Base-by-base conservation (phyloP, 169 alveolate genomes). In the Plasmodium sp. region DNA sequence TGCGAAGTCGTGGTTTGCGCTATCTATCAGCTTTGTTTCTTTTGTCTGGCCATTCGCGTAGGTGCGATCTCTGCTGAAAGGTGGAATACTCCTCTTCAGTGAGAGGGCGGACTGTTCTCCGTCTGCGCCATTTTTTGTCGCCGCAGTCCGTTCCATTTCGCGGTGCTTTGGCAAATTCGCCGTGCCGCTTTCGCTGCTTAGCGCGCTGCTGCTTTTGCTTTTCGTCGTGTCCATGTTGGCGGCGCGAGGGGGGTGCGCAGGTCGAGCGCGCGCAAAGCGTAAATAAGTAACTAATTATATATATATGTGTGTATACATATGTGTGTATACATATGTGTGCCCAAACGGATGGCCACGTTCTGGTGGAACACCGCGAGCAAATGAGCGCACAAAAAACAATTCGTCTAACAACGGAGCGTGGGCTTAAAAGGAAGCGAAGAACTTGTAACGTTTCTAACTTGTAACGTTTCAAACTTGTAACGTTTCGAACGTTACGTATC, bases 1-100 rank as follows among this genome's bases (percentile, higher is more conserved):
- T 79, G 84, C 92, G 51, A 81, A 79, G 31, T 92, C 94, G 82
- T 58, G 54, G 71, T 85, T 95, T 67, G 94, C 93, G 33, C 39
- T 84, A 22, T 56, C 41, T 22, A 84, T 74, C 31, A 84, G 74
- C 54, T 74, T 72, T 72, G 93, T 84, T 31, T 74, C 93, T 14
- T 39, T 84, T 73, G n/a, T 48, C 18, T 45, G 75, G 34, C 51
- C 22, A 73, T 84, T 74, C 36, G 74, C 39, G 54, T 34, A 16
- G 27, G 43, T 33, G 41, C 54, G 71, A 62, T 18, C 58, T 16
- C 34, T 83, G 27, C 39, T 48, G 22, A n/a, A 39, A 43, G 77
- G 39, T 7, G 48, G 82, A 58, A 62, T 83, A 36, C 33, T 22
- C 67, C 81, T 62, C 5, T 22, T 83, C 33, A 83, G 48, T 83